A percentile compares a stretch with the other conserved stretches of the same genome.
phyloP scores from a whole-genome alignment of 768 basidiomycete species.

The Hysterangium stoloniferum region DNA sequence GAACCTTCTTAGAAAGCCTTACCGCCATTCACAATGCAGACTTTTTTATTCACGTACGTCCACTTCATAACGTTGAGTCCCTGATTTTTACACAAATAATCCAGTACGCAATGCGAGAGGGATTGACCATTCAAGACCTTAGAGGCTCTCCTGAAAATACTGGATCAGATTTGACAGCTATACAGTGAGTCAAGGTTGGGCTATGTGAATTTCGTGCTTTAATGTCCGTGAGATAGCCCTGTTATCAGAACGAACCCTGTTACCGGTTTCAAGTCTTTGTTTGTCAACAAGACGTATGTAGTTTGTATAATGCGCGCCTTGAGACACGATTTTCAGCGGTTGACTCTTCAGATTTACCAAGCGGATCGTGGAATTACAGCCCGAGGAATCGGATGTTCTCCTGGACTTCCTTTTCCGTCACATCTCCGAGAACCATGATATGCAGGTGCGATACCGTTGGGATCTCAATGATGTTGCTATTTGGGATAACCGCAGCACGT shows the following conservation, averaged over 20 bases:
- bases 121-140: slow-evolving; percentile 28
- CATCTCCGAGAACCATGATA: slow-evolving; percentile 50
- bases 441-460: slow-evolving; percentile 50
- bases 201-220: not conserved
- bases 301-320: not conserved
- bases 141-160: slow-evolving; percentile 49
- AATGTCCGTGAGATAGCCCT: slow-evolving; percentile 18
- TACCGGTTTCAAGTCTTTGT: slow-evolving; percentile 50
- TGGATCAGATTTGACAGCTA: slow-evolving; percentile 38
- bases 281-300: slow-evolving; percentile 43
- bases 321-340: not conserved
- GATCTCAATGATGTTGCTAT: slow-evolving; percentile 45
- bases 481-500: slow-evolving; percentile 52
- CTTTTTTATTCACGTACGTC: slow-evolving; percentile 32
- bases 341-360: slow-evolving; percentile 50
- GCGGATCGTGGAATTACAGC: slow-evolving; percentile 43
- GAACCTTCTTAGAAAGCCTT: slow-evolving; percentile 49
- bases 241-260: slow-evolving; percentile 53
- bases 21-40: slow-evolving; percentile 46
- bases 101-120: slow-evolving; percentile 26
- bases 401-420: slow-evolving; percentile 43
- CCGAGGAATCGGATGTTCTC: slow-evolving; percentile 45
- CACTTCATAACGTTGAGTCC: not conserved
- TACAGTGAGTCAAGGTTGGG: slow-evolving; percentile 37
- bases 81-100: not conserved